A percentile compares a stretch with the other conserved stretches of the same genome.
phyloP scores from a whole-genome alignment of 1,284 basidiomycete genomes.

The Athelia sp. region DNA sequence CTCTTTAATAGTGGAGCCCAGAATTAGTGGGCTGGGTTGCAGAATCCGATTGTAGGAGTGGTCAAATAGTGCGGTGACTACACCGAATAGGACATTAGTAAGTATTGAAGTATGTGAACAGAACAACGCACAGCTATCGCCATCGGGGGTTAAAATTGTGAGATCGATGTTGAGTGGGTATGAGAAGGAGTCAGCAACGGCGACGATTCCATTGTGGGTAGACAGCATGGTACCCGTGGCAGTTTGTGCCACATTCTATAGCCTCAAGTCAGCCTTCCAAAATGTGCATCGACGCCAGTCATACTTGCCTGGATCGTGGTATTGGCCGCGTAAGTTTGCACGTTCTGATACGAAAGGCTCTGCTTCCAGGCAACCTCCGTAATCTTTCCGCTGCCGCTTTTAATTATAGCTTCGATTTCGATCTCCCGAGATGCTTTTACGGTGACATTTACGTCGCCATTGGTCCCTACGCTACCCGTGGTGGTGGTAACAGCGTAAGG shows the following conservation, averaged over 20 bases:
- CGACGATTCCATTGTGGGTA: slow-evolving; percentile 51
- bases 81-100: slow-evolving; percentile 4
- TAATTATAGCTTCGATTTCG: slow-evolving; percentile 42
- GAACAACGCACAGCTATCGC: slow-evolving; percentile 43
- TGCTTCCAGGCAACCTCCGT: slow-evolving; percentile 45
- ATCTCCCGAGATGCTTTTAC: slow-evolving; percentile 39
- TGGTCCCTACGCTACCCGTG: slow-evolving; percentile 33
- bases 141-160: slow-evolving; percentile 36
- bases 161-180: slow-evolving; percentile 65
- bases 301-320: slow-evolving; percentile 35
- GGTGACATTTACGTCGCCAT: slow-evolving; percentile 44
- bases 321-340: slow-evolving; percentile 44
- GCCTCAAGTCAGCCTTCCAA: background rate
- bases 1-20: slow-evolving; percentile 51
- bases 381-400: slow-evolving; percentile 41
- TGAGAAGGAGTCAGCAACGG: slow-evolving; percentile 54
- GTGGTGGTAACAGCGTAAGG: slow-evolving; percentile 50
- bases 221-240: slow-evolving; percentile 52
- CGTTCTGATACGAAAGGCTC: slow-evolving; percentile 39
- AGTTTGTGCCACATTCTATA: slow-evolving; percentile 57
- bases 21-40: slow-evolving; percentile 52
- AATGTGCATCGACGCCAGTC: background rate
- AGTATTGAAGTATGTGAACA: background rate
- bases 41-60: slow-evolving; percentile 63
- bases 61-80: slow-evolving; percentile 54